Evolutionary conservation across 768 basidiomycete species (phyloP).

Genomic region (Pisolithus albus): DNA sequence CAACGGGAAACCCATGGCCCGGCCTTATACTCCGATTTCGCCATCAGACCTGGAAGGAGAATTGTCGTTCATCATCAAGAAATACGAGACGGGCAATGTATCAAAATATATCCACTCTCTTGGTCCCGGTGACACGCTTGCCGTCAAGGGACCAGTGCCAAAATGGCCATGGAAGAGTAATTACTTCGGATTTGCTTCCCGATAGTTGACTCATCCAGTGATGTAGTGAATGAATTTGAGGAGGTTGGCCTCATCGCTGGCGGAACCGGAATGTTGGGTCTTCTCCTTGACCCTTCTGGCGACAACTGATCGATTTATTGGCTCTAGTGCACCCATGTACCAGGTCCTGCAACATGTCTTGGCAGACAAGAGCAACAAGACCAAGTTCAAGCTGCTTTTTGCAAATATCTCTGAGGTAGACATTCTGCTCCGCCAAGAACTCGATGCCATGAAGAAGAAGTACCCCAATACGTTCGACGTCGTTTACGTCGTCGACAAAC

Average conservation of each 20-base stretch:
- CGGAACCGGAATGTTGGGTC: slow-evolving; percentile 80
- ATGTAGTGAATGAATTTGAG: slow-evolving; percentile 76
- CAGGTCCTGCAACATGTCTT: slow-evolving; percentile 74
- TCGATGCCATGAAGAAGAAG: slow-evolving; percentile 63
- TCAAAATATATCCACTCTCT: slow-evolving; percentile 78
- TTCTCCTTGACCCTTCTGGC: background rate
- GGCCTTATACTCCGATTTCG: slow-evolving; percentile 93
- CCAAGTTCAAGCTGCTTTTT: slow-evolving; percentile 90
- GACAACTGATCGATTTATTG: slow-evolving; percentile 1
- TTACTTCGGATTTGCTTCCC: slow-evolving; percentile 6
- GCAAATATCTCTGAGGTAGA: slow-evolving; percentile 87
- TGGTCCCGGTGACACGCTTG: slow-evolving; percentile 74
- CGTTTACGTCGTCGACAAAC: slow-evolving; percentile 83
- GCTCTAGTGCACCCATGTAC: slow-evolving; percentile 69
- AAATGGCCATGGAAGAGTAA: slow-evolving; percentile 84
- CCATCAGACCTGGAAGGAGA: slow-evolving; percentile 68
- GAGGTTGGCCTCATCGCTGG: slow-evolving; percentile 88
- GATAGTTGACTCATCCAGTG: slow-evolving; percentile 2
- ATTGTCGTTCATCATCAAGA: slow-evolving; percentile 78
- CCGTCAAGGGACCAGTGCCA: slow-evolving; percentile 84
- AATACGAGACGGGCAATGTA: slow-evolving; percentile 74
- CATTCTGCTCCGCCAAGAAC: slow-evolving; percentile 77
- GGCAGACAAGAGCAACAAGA: slow-evolving; percentile 72
- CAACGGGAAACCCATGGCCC: slow-evolving; percentile 82
- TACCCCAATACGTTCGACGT: slow-evolving; percentile 70